These are phyloP conservation scores for Pittosporum tobira DNA, from an alignment of 129 eudicot species.

Conservation along the genomic window DNA sequence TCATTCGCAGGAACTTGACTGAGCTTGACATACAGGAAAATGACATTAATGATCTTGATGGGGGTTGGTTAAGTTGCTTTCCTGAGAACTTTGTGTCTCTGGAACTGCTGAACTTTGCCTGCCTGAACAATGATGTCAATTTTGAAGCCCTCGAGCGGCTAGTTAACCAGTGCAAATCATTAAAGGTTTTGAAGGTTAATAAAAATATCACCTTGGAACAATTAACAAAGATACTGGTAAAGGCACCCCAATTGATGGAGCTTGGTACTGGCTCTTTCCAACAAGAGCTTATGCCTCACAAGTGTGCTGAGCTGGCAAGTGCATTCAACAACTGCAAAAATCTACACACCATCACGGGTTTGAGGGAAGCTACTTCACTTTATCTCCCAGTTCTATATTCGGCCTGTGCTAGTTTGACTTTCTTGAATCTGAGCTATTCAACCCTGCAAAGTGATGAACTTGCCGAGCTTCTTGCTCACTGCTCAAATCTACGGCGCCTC, in stretches of 20 bases:
- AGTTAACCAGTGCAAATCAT: constrained; percentile 53
- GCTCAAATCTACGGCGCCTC: constrained; percentile 61
- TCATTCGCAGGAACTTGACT: constrained; percentile 45
- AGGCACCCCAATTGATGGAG: constrained; percentile 50
- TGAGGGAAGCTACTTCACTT: constrained; percentile 51
- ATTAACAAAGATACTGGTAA: constrained; percentile 41
- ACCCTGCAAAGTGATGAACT: constrained; percentile 45
- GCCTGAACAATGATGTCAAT: constrained; percentile 47
- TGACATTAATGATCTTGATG: constrained; percentile 56
- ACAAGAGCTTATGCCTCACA: constrained; percentile 35
- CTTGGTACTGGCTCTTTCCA: constrained; percentile 73
- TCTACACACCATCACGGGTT: constrained; percentile 46
- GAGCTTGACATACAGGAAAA: constrained; percentile 72
- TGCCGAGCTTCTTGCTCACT: constrained; percentile 39
- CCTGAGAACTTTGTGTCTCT: constrained; percentile 61
- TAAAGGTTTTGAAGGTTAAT: constrained; percentile 58
- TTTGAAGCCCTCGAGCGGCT: constrained; percentile 62
- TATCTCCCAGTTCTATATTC: constrained; percentile 54
- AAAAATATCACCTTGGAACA: constrained; percentile 42
- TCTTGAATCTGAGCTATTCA: constrained; percentile 57
- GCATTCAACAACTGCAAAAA: constrained; percentile 40
- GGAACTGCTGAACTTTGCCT: constrained; percentile 56
- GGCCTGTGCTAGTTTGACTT: constrained; percentile 43
- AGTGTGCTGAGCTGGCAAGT: constrained; percentile 26
- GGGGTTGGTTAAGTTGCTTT: constrained; percentile 67